Evolutionary conservation across 1,139 yeast species (phyloP).

Genomic region (Kurtzmaniella quercitrusa): DNA sequence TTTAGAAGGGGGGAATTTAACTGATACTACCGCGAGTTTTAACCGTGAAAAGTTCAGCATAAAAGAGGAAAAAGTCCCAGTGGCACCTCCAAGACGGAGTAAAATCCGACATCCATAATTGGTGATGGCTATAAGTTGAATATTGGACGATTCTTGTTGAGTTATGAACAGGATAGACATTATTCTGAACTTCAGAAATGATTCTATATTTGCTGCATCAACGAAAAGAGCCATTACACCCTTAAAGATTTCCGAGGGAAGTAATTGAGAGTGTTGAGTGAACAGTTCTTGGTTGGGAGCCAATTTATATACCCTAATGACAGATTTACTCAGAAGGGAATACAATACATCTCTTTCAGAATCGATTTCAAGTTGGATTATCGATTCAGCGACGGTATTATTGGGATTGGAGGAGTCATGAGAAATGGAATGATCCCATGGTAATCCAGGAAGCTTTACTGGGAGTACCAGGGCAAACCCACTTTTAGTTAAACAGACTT

Average conservation of each 20-base stretch:
- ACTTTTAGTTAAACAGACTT: conserved; percentile 72
- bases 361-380: conserved; percentile 68
- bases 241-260: conserved; percentile 48
- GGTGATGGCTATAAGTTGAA: conserved; percentile 82
- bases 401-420: conserved; percentile 3
- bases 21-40: conserved; percentile 44
- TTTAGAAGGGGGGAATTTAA: conserved; percentile 75
- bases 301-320: conserved; percentile 75
- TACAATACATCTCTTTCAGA: conserved; percentile 73
- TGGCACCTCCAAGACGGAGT: conserved; percentile 43
- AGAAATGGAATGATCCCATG: conserved; percentile 6
- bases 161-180: conserved; percentile 62
- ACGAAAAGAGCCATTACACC: conserved; percentile 55
- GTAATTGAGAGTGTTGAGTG: conserved; percentile 34
- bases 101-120: conserved; percentile 79
- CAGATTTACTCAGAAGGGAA: conserved; percentile 77
- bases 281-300: conserved; percentile 33
- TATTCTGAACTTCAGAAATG: conserved; percentile 48
- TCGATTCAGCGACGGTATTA: conserved; percentile 36
- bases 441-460: conserved; percentile 39
- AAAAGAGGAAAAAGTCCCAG: conserved; percentile 22
- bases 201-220: conserved; percentile 37
- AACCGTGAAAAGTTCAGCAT: conserved; percentile 25
- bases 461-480: conserved; percentile 60
- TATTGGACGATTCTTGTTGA: conserved; percentile 60